These are phyloP conservation scores for Chamaecrista fasciculata DNA, from an alignment of 306 rosid genomes.

Conservation along the genomic window DNA sequence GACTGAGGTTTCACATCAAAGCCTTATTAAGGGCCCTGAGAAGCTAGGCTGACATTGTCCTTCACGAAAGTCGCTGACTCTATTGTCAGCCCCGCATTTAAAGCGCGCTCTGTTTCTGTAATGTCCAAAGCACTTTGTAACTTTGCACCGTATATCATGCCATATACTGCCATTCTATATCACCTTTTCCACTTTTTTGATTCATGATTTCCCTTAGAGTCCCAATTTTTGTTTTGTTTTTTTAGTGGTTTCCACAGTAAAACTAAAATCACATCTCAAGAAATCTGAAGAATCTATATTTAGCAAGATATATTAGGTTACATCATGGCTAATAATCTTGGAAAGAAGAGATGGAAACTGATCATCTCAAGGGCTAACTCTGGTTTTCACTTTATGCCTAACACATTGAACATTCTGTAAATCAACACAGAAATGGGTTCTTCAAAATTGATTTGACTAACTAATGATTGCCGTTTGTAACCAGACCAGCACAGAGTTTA, in stretches of 20 bases:
- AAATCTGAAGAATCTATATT: neutral
- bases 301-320: neutral
- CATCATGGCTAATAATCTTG: neutral
- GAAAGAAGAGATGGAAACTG: neutral
- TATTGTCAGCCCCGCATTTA: slow-evolving; percentile 50
- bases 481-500: neutral
- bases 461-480: slow-evolving; percentile 2
- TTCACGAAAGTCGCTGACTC: slow-evolving; percentile 49
- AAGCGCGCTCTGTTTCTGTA: slow-evolving; percentile 31
- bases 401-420: neutral
- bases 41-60: slow-evolving; percentile 45
- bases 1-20: slow-evolving; percentile 54
- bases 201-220: neutral
- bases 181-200: neutral
- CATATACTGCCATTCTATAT: neutral
- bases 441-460: neutral
- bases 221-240: neutral
- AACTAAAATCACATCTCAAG: neutral
- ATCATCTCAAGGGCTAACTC: neutral
- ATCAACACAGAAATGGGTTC: neutral
- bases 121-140: neutral
- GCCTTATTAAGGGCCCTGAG: slow-evolving; percentile 29
- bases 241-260: neutral
- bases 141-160: neutral
- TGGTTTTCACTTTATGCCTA: neutral